A percentile compares a stretch with the other conserved stretches of the same genome.
Conservation (phyloP, 2,329 filamentous ascomycete species). For the Diaporthe caulivora region DNA sequence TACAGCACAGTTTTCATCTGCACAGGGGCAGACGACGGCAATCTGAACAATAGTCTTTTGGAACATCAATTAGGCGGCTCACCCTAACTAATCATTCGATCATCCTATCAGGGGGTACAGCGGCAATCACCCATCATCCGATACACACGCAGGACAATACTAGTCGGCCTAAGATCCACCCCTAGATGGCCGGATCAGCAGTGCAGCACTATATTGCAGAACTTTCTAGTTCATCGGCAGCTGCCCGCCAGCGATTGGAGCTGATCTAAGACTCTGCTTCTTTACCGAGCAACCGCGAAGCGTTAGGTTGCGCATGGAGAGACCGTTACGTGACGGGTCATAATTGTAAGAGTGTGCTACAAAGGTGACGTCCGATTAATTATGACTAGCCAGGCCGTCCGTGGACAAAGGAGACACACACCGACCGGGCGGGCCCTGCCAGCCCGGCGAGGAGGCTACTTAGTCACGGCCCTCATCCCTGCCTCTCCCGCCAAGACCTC, state of each 20-base stretch:
- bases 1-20: constrained; percentile 17
- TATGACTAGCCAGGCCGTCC: background rate
- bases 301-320: background rate
- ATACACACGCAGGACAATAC: background rate
- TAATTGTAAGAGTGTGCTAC: background rate
- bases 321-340: constrained; percentile 3
- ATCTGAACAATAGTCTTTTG: background rate
- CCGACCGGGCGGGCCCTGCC: background rate
- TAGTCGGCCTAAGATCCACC: background rate
- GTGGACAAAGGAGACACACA: background rate
- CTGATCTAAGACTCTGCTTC: background rate
- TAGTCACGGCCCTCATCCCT: constrained; percentile 10
- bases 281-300: background rate
- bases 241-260: background rate
- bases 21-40: background rate
- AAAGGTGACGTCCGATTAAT: background rate
- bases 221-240: background rate
- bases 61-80: background rate
- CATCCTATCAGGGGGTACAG: background rate
- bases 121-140: constrained; percentile 11
- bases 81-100: constrained; percentile 8
- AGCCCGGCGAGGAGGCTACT: background rate
- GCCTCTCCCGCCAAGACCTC: constrained; percentile 7
- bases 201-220: background rate
- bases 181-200: background rate